Base-by-base conservation (phyloP, 169 alveolate species). In the Babesia bovis region DNA sequence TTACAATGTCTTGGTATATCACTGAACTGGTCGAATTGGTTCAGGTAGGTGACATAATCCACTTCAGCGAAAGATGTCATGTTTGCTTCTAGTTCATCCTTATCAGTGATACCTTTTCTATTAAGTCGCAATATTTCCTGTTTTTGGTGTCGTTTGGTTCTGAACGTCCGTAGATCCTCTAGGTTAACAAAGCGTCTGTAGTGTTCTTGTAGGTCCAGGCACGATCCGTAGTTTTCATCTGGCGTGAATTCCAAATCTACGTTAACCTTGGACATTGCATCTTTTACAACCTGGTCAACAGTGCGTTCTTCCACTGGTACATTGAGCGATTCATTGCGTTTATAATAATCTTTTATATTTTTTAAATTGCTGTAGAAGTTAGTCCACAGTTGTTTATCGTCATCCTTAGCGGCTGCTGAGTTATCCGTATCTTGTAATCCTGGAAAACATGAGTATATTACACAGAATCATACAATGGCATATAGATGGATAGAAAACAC, bases 1-100 rank as follows among this genome's bases (percentile, higher is more conserved):
- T 91, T 91, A 72, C 93, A 91, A 77, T 90, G 86, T 30, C 96
- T 66, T 30, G 96, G 95, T 36, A 90, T 83, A 23, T 68, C 74
- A 30, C 69, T 73, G 57, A 91, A 91, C 40, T 88, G 69, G 41
- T 90, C 90, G 59, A 83, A 91, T 42, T 61, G 71, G 9, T 70
- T 84, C 51, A 91, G 68, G 19, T 91, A 91, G 0, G 92, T 82
- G 13, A 77, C 93, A 56, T 83, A 81, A 45, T 87, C 95, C 41
- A 90, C 85, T 58, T 86, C 94, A 30, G 68, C 73, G 45, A 90
- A 90, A n/a, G 85, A 69, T 21, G 57, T 40, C 40, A 75, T 52
- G 51, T 85, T 76, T 23, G 78, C 56, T 28, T 78, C 76, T 36
- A 57, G 3, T 25, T 53, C 65, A 33, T 40, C 81, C 23, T 60